phyloP scores from a whole-genome alignment of 495 filamentous ascomycete species.

The Extremus antarcticus region DNA sequence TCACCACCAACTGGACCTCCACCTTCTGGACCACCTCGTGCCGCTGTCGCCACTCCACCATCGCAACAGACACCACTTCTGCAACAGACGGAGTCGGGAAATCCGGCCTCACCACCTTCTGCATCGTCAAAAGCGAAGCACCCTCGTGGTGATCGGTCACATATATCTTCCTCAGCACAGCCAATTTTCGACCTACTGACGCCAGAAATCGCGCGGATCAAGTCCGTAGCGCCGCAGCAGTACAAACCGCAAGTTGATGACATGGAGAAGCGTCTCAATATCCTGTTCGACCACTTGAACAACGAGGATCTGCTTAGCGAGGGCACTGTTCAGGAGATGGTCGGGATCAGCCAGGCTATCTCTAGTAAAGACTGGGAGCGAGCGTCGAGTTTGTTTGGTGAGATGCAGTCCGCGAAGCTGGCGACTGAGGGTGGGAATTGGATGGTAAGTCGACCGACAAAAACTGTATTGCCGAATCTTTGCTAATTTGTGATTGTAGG shows the following conservation, averaged over 20 bases:
- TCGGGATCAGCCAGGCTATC: slow-evolving; percentile 55
- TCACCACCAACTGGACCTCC: slow-evolving; percentile 24
- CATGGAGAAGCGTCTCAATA: slow-evolving; percentile 79
- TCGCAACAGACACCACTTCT: not conserved
- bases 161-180: slow-evolving; percentile 67
- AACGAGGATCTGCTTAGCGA: slow-evolving; percentile 80
- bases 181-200: slow-evolving; percentile 72
- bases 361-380: slow-evolving; percentile 61
- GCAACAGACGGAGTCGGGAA: not conserved
- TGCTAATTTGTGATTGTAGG: slow-evolving; percentile 38
- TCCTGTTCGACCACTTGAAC: slow-evolving; percentile 93
- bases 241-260: slow-evolving; percentile 83
- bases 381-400: slow-evolving; percentile 65
- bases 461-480: not conserved
- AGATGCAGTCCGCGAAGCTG: slow-evolving; percentile 64
- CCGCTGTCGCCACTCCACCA: not conserved
- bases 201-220: slow-evolving; percentile 78
- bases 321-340: slow-evolving; percentile 65
- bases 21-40: slow-evolving; percentile 19
- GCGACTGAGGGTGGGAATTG: slow-evolving; percentile 81
- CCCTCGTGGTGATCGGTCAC: slow-evolving; percentile 64
- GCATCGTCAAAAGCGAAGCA: slow-evolving; percentile 6
- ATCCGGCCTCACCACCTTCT: slow-evolving; percentile 47
- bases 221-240: slow-evolving; percentile 63
- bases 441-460: slow-evolving; percentile 62